These are phyloP conservation scores for Penicillium paneum DNA, from an alignment of 2,329 filamentous ascomycete genomes.

Conservation along the genomic window DNA sequence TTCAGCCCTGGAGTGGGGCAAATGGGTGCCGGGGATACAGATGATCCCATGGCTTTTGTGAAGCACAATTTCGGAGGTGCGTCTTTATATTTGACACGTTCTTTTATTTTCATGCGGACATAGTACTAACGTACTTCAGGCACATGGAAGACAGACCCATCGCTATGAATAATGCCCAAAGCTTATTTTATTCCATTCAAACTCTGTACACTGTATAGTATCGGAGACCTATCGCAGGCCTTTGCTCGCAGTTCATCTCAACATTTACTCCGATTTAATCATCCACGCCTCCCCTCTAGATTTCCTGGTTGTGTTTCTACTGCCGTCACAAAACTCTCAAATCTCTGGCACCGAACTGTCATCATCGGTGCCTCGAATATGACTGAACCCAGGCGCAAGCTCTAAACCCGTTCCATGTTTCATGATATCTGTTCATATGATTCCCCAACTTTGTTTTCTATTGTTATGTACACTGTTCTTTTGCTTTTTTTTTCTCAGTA, in stretches of 20 bases:
- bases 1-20: constrained; percentile 93
- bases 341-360: neutral
- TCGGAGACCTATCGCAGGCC: neutral
- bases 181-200: neutral
- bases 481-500: neutral
- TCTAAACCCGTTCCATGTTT: constrained; percentile 5
- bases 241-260: neutral
- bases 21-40: constrained; percentile 83
- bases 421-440: constrained; percentile 11
- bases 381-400: constrained; percentile 1
- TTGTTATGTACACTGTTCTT: neutral
- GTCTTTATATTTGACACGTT: neutral
- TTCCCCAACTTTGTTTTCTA: constrained; percentile 8
- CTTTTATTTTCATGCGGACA: neutral
- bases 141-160: constrained; percentile 40
- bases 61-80: constrained; percentile 93
- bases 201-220: neutral
- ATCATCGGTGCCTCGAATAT: neutral
- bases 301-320: neutral
- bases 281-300: neutral
- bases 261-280: neutral
- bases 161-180: constrained; percentile 21
- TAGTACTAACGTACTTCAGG: constrained; percentile 25
- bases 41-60: constrained; percentile 95
- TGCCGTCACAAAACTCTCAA: neutral